These are phyloP conservation scores for Rhizopogon roseolus DNA, from an alignment of 768 basidiomycete genomes.

Conservation along the genomic window DNA sequence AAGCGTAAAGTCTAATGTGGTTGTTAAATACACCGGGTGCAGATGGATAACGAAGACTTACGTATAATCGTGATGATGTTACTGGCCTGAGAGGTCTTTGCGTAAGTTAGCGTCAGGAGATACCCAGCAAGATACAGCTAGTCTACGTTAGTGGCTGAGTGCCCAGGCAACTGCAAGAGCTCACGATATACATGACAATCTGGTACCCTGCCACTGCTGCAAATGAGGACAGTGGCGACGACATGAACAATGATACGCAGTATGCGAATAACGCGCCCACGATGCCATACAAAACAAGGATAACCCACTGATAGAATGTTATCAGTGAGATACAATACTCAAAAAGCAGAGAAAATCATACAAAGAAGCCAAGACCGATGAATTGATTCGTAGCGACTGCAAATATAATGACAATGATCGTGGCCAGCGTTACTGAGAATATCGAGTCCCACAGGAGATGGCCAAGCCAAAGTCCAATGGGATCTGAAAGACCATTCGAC, in stretches of 20 bases:
- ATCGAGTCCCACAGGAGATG: constrained; percentile 73
- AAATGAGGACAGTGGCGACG: constrained; percentile 70
- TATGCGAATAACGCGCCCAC: constrained; percentile 67
- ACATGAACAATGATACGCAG: constrained; percentile 52
- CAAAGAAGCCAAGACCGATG: constrained; percentile 57
- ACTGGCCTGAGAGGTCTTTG: constrained; percentile 49
- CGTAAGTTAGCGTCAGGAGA: constrained; percentile 70
- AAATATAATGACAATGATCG: constrained; percentile 61
- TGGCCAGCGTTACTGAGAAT: constrained; percentile 53
- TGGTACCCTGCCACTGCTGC: constrained; percentile 71
- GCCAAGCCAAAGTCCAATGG: constrained; percentile 72
- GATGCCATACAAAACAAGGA: constrained; percentile 66
- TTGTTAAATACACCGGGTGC: background rate
- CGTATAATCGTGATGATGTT: constrained; percentile 57
- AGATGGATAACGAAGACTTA: constrained; percentile 16
- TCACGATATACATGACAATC: constrained; percentile 64
- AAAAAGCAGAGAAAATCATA: constrained; percentile 31
- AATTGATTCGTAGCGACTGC: constrained; percentile 56
- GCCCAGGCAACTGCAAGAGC: constrained; percentile 19
- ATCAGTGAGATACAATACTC: constrained; percentile 1
- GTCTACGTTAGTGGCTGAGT: background rate
- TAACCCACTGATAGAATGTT: constrained; percentile 50
- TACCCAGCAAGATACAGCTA: constrained; percentile 66
- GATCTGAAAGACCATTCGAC: constrained; percentile 68
- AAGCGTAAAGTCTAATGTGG: constrained; percentile 51